Percentiles rank a stretch among this genome's conserved stretches.
phyloP scores from a whole-genome alignment of 2,329 filamentous ascomycete genomes.

The Chaetomiaceae sp. region DNA sequence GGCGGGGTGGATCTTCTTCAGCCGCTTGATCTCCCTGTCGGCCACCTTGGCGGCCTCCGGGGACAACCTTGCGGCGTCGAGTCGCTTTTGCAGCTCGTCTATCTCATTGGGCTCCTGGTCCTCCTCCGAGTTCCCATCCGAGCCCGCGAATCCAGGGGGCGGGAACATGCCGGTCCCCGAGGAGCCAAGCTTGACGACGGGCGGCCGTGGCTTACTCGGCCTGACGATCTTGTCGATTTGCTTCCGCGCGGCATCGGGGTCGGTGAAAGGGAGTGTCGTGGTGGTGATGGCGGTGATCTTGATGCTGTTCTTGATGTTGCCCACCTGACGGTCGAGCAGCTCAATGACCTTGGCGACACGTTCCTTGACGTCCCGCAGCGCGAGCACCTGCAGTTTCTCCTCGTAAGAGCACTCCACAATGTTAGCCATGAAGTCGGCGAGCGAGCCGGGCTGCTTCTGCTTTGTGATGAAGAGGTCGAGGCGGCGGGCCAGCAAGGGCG shows the following conservation, averaged over 20 bases:
- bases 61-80: conserved; percentile 75
- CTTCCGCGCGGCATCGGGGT: conserved; percentile 5
- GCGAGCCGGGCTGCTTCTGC: conserved; percentile 75
- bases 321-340: conserved; percentile 75
- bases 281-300: conserved; percentile 75
- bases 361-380: conserved; percentile 72
- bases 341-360: conserved; percentile 78
- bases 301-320: conserved; percentile 78
- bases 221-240: conserved; percentile 19
- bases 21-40: conserved; percentile 76
- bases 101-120: conserved; percentile 85
- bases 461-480: conserved; percentile 82
- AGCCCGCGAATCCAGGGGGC: conserved; percentile 25
- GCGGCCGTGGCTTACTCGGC: conserved; percentile 29
- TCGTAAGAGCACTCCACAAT: conserved; percentile 82
- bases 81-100: conserved; percentile 82
- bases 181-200: conserved; percentile 23
- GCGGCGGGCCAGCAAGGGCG: conserved; percentile 78
- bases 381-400: conserved; percentile 82
- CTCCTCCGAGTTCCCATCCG: conserved; percentile 50
- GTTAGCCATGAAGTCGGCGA: conserved; percentile 97
- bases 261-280: conserved; percentile 54
- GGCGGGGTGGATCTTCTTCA: conserved; percentile 93
- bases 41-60: conserved; percentile 87
- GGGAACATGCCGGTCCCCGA: conserved; percentile 28